phyloP scores from a whole-genome alignment of 23 red algal species.

The Cyanidium caldarium region DNA sequence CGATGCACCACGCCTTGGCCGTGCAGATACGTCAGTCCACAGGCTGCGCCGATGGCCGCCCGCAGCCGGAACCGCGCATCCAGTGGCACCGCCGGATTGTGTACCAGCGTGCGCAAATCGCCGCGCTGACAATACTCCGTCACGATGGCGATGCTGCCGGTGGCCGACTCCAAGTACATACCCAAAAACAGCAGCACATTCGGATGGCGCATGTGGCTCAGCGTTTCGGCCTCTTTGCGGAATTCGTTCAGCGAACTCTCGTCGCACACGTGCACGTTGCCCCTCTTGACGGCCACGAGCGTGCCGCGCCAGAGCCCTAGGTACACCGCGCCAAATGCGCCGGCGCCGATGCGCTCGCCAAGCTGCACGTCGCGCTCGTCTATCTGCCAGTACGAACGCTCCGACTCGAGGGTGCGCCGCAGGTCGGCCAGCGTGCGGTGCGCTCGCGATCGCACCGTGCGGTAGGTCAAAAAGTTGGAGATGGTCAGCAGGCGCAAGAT shows the following conservation, averaged over 20 bases:
- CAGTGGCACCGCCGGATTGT: too few relatives aligned
- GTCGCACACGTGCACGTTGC: neutral
- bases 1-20: constrained; percentile 39
- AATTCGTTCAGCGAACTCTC: neutral
- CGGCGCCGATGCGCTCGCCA: constrained; percentile 30
- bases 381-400: too few relatives aligned
- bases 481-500: too few relatives aligned
- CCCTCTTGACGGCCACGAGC: constrained; percentile 51
- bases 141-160: constrained; percentile 34
- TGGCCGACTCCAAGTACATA: constrained; percentile 29
- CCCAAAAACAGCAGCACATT: constrained; percentile 76
- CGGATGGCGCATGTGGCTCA: constrained; percentile 43
- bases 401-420: too few relatives aligned
- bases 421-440: too few relatives aligned
- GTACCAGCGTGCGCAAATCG: constrained; percentile 12
- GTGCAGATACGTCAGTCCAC: constrained; percentile 49
- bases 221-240: constrained; percentile 27
- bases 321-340: constrained; percentile 47
- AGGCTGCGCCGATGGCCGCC: too few relatives aligned
- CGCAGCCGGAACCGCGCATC: too few relatives aligned
- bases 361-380: too few relatives aligned
- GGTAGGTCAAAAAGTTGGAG: too few relatives aligned
- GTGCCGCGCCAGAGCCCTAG: constrained; percentile 55
- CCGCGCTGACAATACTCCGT: constrained; percentile 39
- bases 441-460: too few relatives aligned